Evolutionary conservation across 768 basidiomycete genomes (phyloP), one percentile per base, ranked within the genome.

Genomic region (Suillus plorans): DNA sequence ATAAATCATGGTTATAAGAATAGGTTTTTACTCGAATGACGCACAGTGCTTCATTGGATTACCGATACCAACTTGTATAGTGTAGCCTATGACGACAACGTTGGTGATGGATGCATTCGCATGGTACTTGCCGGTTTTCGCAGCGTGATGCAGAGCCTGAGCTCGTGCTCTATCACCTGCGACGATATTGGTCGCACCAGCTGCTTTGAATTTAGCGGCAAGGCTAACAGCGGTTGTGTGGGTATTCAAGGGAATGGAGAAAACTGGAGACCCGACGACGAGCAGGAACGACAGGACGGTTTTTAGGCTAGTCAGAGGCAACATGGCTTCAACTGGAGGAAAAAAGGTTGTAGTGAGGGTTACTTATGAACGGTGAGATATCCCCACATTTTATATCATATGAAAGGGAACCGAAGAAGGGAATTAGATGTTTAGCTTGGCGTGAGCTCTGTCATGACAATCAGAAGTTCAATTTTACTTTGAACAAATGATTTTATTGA

Each of bases 61-160:
- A 14, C 69, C 69, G 37, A 69, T 44, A 20, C 45, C 50, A n/a
- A 58, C 69, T 69, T 74, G 36, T 3, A 68, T 70, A 14, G 70
- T 70, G 52, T 77, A 76, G 14, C 69, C 64, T 9, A 72, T 69
- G 14, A 59, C 67, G 4, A 63, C 68, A 10, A 66, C 69, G 2
- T 66, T 64, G 61, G 42, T 63, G 16, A 41, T 63, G 34, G 37
- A 34, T 42, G 36, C 34, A 49, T 59, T 28, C 18, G 39, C 22
- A 22, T 61, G n/a, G 1, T 31, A 14, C 25, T 63, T 28, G 53
- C n/a, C 58, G 16, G 2, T 31, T 4, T 3, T 10, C 4, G 61
- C 16, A 18, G 62, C 37, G 36, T 41, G 62, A 22, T 22, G 37
- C 62, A 63, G 16, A 5, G 9, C n/a, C 7, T 22, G 41, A 16